These are phyloP conservation scores for Ceratocystis colombiana DNA, from an alignment of 2,329 filamentous ascomycete genomes.

Conservation along the genomic window DNA sequence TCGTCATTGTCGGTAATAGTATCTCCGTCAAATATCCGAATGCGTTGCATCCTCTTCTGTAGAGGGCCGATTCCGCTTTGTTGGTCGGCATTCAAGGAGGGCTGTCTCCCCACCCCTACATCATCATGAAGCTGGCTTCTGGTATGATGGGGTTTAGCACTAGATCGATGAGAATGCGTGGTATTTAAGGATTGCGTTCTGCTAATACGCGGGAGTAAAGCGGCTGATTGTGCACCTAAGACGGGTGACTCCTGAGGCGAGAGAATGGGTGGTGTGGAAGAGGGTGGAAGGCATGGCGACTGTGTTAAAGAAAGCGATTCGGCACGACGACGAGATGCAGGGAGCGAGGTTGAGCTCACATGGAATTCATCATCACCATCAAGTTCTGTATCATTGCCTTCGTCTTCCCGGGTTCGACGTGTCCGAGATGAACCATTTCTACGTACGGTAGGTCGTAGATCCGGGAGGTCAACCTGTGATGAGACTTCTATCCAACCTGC, in stretches of 20 bases:
- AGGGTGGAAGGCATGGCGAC: constrained; percentile 1
- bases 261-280: neutral
- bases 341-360: neutral
- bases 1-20: neutral
- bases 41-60: constrained; percentile 10
- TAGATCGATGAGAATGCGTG: neutral
- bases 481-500: constrained; percentile 25
- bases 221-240: neutral
- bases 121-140: neutral
- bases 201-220: neutral
- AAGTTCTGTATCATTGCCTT: no score
- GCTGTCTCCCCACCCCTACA: neutral
- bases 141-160: neutral
- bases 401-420: neutral
- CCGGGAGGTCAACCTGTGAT: constrained; percentile 23
- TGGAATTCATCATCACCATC: neutral
- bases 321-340: neutral
- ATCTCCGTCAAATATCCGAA: constrained; percentile 11
- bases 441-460: constrained; percentile 19
- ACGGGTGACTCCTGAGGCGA: constrained; percentile 2
- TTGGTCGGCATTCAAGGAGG: neutral
- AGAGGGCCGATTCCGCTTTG: neutral
- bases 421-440: neutral
- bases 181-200: constrained; percentile 1
- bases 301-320: neutral